These are phyloP conservation scores for Rehmannia glutinosa DNA, from an alignment of 257 asterid species.

Conservation along the genomic window DNA sequence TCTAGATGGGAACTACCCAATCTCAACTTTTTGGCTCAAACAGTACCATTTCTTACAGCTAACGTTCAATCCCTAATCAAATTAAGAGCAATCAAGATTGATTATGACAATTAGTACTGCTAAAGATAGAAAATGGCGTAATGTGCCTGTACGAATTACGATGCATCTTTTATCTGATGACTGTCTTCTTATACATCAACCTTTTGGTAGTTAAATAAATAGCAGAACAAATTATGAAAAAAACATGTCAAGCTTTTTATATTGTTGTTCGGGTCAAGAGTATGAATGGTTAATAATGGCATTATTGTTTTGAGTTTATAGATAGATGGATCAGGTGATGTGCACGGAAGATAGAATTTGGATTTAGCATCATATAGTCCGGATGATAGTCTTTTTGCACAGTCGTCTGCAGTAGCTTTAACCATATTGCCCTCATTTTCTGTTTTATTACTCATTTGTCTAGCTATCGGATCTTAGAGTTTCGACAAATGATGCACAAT, in stretches of 20 bases:
- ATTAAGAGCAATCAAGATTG: neutral
- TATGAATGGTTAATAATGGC: neutral
- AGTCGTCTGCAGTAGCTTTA: neutral
- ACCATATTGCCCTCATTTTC: neutral
- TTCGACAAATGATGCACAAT: neutral
- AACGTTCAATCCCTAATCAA: neutral
- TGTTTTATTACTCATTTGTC: neutral
- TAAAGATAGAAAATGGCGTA: neutral
- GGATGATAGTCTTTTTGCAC: neutral
- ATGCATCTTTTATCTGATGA: too few relatives aligned
- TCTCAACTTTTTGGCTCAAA: conserved; percentile 6
- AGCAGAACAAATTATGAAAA: too few relatives aligned
- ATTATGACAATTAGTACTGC: neutral
- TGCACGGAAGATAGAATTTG: neutral
- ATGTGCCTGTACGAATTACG: neutral
- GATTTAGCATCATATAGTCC: neutral
- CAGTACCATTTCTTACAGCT: neutral
- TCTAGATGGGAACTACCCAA: neutral
- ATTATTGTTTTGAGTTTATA: neutral
- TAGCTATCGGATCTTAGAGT: neutral
- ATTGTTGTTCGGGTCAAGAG: neutral
- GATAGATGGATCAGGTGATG: neutral
- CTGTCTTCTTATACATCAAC: neutral
- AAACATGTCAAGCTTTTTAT: neutral
- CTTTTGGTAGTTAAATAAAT: neutral